Evolutionary conservation across 129 eudicot genomes (phyloP).

Genomic region (Pittosporum tobira): DNA sequence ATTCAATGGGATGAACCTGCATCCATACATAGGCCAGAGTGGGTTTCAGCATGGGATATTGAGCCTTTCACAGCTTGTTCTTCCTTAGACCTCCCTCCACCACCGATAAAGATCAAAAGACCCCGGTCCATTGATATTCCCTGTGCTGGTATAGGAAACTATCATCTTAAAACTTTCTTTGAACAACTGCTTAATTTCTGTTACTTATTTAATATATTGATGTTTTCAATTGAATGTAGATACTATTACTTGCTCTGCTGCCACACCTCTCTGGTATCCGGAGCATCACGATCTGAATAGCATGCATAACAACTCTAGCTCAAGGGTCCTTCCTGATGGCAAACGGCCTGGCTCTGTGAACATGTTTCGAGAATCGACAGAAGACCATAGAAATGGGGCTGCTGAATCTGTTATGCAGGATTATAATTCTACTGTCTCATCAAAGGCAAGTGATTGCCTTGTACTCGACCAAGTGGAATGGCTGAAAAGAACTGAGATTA

Average conservation of each 20-base stretch:
- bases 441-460: constrained; percentile 15
- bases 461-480: constrained; percentile 21
- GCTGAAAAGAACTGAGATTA: constrained; percentile 16
- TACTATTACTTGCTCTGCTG: constrained; percentile 13
- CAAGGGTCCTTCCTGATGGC: constrained; percentile 4
- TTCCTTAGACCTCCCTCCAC: constrained; percentile 26
- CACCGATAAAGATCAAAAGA: constrained; percentile 40
- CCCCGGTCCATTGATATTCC: constrained; percentile 48
- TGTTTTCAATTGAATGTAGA: constrained; percentile 17
- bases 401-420: constrained; percentile 12
- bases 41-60: constrained; percentile 72
- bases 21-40: constrained; percentile 37
- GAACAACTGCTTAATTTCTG: not conserved
- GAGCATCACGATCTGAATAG: constrained; percentile 17
- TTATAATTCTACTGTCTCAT: constrained; percentile 20
- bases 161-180: not conserved
- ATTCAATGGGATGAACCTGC: constrained; percentile 73
- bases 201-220: no score
- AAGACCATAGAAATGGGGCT: constrained; percentile 13
- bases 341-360: constrained; percentile 20
- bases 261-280: constrained; percentile 31
- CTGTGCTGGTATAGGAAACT: constrained; percentile 23
- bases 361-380: constrained; percentile 13
- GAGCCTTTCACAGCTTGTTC: constrained; percentile 47
- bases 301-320: not conserved